Evolutionary conservation across 768 basidiomycete species (phyloP).

Genomic region (Kwoniella botswanensis): DNA sequence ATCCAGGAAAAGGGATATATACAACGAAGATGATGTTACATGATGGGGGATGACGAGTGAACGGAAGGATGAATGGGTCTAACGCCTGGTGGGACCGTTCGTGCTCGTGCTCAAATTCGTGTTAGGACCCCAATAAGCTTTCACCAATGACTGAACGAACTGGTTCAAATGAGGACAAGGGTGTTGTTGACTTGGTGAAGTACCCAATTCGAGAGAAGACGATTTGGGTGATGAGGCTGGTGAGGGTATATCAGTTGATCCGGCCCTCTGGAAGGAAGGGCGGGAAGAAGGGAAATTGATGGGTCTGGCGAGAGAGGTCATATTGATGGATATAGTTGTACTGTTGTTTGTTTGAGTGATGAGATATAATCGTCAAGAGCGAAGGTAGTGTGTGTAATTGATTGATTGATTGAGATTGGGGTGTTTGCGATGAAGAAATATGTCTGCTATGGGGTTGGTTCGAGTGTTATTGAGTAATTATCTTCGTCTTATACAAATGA

Average conservation of each 20-base stretch:
- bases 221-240: conserved; percentile 18
- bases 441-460: no score
- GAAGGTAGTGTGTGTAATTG: not conserved
- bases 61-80: not conserved
- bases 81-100: not conserved
- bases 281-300: conserved; percentile 19
- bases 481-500: no score
- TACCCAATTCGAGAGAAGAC: not conserved
- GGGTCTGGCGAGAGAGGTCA: conserved; percentile 19
- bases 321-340: not conserved
- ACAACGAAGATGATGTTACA: conserved; percentile 10
- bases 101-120: not conserved
- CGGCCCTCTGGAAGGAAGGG: conserved; percentile 8
- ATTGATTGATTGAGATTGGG: not conserved
- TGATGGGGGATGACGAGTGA: not conserved
- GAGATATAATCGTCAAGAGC: no score
- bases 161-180: conserved; percentile 47
- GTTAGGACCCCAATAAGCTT: conserved; percentile 17
- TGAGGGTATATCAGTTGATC: not conserved
- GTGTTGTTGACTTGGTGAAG: conserved; percentile 24
- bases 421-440: not conserved
- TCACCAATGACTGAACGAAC: conserved; percentile 33
- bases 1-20: not conserved
- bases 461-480: no score
- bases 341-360: no score